Conservation (phyloP, 495 filamentous ascomycete genomes). For the Hyaloscypha bicolor region DNA sequence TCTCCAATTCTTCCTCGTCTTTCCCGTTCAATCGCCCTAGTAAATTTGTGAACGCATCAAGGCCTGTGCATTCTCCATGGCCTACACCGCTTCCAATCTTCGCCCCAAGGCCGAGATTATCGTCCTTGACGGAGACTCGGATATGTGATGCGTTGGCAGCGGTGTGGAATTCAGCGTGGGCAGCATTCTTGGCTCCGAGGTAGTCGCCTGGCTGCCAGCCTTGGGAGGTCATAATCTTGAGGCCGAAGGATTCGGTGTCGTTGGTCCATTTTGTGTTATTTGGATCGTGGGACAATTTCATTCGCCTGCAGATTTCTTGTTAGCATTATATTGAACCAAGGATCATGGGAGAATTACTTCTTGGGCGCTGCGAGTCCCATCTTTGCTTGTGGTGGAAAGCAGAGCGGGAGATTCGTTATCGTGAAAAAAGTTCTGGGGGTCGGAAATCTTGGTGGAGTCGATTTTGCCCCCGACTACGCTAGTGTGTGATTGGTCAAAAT, state of each 20-base stretch:
- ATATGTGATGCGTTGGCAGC: conserved; percentile 78
- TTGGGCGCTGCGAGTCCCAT: conserved; percentile 78
- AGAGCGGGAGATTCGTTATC: conserved; percentile 20
- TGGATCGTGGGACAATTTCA: conserved; percentile 83
- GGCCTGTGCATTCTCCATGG: conserved; percentile 74
- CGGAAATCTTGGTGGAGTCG: conserved; percentile 28
- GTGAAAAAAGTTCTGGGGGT: conserved; percentile 13
- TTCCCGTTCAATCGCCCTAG: conserved; percentile 91
- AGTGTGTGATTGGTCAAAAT: conserved; percentile 5
- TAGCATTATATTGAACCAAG: neutral
- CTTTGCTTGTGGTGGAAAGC: conserved; percentile 17
- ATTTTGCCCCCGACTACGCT: conserved; percentile 11
- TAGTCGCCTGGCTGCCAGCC: conserved; percentile 86
- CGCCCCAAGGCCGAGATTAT: conserved; percentile 86
- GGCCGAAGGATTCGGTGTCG: conserved; percentile 80
- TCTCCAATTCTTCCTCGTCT: conserved; percentile 63
- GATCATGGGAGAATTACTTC: conserved; percentile 52
- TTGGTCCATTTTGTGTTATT: conserved; percentile 92
- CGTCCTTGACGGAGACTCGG: conserved; percentile 79
- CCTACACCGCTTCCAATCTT: conserved; percentile 60
- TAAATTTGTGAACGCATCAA: conserved; percentile 80
- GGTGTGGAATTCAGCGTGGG: conserved; percentile 74
- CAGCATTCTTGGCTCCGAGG: conserved; percentile 72
- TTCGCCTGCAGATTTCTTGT: conserved; percentile 57
- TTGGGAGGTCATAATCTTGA: conserved; percentile 80